These are phyloP conservation scores for Quercus mongolica DNA, from an alignment of 306 rosid genomes.

Conservation along the genomic window DNA sequence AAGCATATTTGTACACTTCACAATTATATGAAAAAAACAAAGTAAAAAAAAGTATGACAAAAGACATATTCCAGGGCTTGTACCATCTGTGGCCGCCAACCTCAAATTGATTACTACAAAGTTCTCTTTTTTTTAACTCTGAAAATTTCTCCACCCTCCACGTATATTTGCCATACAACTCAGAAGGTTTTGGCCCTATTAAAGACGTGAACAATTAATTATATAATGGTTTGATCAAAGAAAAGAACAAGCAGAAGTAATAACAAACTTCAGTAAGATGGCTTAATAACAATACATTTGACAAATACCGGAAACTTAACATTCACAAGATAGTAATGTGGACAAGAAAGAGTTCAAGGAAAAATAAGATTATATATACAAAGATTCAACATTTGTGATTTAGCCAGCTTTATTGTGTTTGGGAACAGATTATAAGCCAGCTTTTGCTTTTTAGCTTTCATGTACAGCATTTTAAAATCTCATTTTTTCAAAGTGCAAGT, in stretches of 20 bases:
- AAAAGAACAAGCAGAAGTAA: neutral
- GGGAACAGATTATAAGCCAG: too few species aligned
- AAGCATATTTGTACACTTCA: neutral
- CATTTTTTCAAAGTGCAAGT: too few species aligned
- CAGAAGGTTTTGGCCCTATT: constrained; percentile 86
- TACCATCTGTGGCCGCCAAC: constrained; percentile 99
- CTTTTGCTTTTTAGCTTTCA: too few species aligned
- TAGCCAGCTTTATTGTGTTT: too few species aligned
- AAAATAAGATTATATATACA: too few species aligned
- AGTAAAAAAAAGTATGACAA: neutral
- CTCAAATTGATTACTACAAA: constrained; percentile 91
- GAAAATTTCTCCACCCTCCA: constrained; percentile 98
- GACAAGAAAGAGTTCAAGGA: too few species aligned
- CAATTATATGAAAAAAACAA: neutral
- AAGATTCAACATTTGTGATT: too few species aligned
- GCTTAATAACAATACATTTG: neutral
- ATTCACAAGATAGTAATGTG: neutral
- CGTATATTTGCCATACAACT: constrained; percentile 80
- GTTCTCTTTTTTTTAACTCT: constrained; percentile 94
- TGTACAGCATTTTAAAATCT: too few species aligned
- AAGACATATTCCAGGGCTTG: constrained; percentile 18
- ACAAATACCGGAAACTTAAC: neutral
- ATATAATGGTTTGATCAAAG: neutral
- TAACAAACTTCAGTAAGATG: neutral
- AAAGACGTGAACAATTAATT: constrained; percentile 18